Evolutionary conservation across 2,329 filamentous ascomycete species (phyloP), one percentile per base, ranked within the genome.

Genomic region (Colletotrichum truncatum): DNA sequence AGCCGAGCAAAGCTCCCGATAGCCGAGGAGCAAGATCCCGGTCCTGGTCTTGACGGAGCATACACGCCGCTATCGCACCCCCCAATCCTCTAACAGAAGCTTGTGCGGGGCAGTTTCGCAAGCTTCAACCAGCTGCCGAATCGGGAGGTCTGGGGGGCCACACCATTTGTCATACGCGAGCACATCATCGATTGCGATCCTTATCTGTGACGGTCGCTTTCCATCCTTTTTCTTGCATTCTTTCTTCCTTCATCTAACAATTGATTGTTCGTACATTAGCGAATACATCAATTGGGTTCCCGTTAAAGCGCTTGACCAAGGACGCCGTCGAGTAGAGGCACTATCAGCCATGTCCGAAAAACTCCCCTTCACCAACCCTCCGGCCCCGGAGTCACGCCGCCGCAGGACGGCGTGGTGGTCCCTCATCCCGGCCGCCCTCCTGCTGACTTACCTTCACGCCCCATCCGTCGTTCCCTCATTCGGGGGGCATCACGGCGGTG

Each of bases 281-380:
- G 41, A 28, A 21, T 32, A 16, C 16, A 2, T 10, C 16, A 1
- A n/a, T n/a, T 32, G 30, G 30, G 30, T 32, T 6, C 30, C 12
- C 7, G 6, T 6, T 7, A 32, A 6, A 32, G 30, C 6, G 30
- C 30, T 32, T 7, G 30, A 32, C 30, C 12, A 32, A 32, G 7
- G 12, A 32, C 30, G 30, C 30, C n/a, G n/a, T n/a, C n/a, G n/a
- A n/a, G n/a, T n/a, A n/a, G n/a, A n/a, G n/a, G n/a, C n/a, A n/a
- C n/a, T n/a, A n/a, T n/a, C n/a, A n/a, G n/a, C 39, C 39, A 66
- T 66, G 63, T 63, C 63, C 12, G 63, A 66, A 36, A 66, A 66
- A 30, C 58, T 66, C 18, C 63, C 63, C 41, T 5, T 66, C 34
- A 30, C 51, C 10, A 60, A 61, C 49, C 23, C 52, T 41, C 48